A percentile compares a stretch with the other conserved stretches of the same genome.
Conservation (phyloP, 108 stramenopile genomes). For the Pseudonitzschia multiseries region DNA sequence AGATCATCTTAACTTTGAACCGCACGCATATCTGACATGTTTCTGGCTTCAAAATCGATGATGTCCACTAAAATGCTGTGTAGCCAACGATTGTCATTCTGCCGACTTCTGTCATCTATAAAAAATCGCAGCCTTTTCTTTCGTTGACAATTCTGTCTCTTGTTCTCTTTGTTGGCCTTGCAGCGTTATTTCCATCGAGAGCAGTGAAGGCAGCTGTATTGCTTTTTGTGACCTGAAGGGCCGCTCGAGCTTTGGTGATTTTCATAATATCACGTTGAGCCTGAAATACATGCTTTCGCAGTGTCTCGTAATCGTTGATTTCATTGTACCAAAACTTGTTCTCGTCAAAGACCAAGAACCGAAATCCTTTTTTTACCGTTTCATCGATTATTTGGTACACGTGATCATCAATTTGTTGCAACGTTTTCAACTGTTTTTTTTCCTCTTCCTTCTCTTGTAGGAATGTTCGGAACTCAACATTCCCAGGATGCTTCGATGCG, state of each 20-base stretch:
- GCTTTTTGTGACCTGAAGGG: neutral
- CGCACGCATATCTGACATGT: too few relatives aligned
- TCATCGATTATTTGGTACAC: neutral
- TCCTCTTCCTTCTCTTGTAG: neutral
- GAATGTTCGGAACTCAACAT: neutral
- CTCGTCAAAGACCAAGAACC: constrained; percentile 4
- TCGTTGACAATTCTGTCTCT: neutral
- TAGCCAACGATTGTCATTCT: too few relatives aligned
- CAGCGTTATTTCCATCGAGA: neutral
- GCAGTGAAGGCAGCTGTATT: neutral
- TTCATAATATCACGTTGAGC: neutral
- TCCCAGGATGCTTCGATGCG: constrained; percentile 5
- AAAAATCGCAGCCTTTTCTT: neutral
- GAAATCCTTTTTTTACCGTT: neutral
- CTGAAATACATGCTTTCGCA: constrained; percentile 4
- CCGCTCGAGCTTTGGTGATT: neutral
- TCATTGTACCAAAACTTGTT: constrained; percentile 3
- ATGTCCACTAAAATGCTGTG: too few relatives aligned
- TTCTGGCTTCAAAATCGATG: too few relatives aligned
- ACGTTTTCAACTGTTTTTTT: neutral
- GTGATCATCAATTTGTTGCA: neutral
- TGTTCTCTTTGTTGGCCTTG: neutral
- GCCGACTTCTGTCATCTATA: neutral
- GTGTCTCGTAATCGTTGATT: neutral
- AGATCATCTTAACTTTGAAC: too few relatives aligned